Conservation (phyloP, 768 basidiomycete genomes). For the Russula brevipes region DNA sequence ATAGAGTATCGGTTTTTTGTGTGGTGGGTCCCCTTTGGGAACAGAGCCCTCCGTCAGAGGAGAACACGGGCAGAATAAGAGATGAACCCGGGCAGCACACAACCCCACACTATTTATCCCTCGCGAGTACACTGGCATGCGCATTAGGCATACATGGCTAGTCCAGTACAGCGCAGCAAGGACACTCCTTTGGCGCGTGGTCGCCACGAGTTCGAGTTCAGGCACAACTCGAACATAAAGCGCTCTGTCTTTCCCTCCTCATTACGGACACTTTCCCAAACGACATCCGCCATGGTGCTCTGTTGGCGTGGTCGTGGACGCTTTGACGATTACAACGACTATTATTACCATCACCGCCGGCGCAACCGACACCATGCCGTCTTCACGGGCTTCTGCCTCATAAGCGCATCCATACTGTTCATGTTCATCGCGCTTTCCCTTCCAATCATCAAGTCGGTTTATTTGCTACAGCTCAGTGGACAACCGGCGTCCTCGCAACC, state of each 20-base stretch:
- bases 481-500: conserved; percentile 30
- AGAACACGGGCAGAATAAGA: too few species aligned
- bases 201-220: not conserved
- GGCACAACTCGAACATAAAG: not conserved
- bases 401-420: conserved; percentile 63
- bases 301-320: not conserved
- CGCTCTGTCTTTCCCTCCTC: not conserved
- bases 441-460: conserved; percentile 67
- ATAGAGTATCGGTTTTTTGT: too few species aligned
- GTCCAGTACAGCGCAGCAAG: too few species aligned
- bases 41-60: too few species aligned
- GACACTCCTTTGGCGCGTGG: not conserved
- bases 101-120: too few species aligned
- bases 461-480: conserved; percentile 47
- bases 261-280: not conserved
- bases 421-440: conserved; percentile 71
- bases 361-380: conserved; percentile 45
- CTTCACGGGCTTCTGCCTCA: conserved; percentile 45
- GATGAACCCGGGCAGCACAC: too few species aligned
- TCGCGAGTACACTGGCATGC: too few species aligned
- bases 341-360: not conserved
- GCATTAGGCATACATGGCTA: too few species aligned
- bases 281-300: not conserved
- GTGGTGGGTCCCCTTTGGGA: too few species aligned
- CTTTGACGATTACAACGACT: not conserved